Percentiles rank a stretch among this genome's conserved stretches.
Conservation (phyloP, 2,329 filamentous ascomycete genomes). For the Sclerotinia subarctica region DNA sequence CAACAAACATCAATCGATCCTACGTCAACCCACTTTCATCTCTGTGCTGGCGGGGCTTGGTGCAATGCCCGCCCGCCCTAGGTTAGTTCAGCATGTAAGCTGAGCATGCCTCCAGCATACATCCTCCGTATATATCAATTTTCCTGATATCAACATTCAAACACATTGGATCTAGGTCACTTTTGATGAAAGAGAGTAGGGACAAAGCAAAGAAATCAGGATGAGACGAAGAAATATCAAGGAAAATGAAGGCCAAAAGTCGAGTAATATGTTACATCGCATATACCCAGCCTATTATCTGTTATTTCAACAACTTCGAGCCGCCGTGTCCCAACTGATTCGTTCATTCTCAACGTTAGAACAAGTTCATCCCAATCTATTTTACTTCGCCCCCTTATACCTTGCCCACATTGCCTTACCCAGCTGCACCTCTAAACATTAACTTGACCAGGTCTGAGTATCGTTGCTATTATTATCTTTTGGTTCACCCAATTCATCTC, state of each 20-base stretch:
- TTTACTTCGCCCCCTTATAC: constrained; percentile 20
- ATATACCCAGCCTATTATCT: constrained; percentile 17
- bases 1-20: constrained; percentile 14
- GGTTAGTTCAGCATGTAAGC: constrained; percentile 3
- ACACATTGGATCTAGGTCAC: not conserved
- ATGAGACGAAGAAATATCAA: not conserved
- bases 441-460: constrained; percentile 14
- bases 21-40: constrained; percentile 13
- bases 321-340: constrained; percentile 5
- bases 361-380: constrained; percentile 15
- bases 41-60: not conserved
- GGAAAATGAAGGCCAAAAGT: constrained; percentile 3
- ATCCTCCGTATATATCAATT: not conserved
- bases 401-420: not conserved
- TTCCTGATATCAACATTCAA: not conserved
- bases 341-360: not conserved
- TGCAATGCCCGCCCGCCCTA: not conserved
- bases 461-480: constrained; percentile 22
- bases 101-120: not conserved
- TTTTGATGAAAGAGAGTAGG: not conserved
- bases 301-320: constrained; percentile 7
- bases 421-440: constrained; percentile 19
- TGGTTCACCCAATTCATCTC: not conserved
- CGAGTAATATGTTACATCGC: constrained; percentile 20
- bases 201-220: not conserved